Evolutionary conservation across 2,329 filamentous ascomycete species (phyloP).

Genomic region (Aspergillus luchuensis): DNA sequence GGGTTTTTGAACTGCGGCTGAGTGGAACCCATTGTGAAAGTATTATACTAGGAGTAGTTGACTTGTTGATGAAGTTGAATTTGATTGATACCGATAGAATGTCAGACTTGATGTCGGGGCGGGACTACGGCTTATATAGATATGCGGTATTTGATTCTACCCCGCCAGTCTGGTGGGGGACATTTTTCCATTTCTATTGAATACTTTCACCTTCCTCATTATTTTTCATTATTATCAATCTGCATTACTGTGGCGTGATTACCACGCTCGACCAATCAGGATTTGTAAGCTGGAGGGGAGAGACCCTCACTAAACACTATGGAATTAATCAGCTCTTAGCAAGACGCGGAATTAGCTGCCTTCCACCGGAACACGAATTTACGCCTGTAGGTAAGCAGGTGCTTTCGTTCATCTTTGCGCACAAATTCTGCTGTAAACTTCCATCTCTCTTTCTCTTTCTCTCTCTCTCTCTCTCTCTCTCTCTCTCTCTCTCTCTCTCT

Average conservation of each 20-base stretch:
- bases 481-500: too few species aligned
- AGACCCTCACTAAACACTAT: too few species aligned
- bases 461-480: too few species aligned
- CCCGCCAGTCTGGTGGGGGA: background rate
- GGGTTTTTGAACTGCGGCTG: slow-evolving; percentile 36
- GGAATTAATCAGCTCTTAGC: background rate
- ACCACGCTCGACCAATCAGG: background rate
- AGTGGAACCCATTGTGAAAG: slow-evolving; percentile 40
- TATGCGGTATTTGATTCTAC: too few species aligned
- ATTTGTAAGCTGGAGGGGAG: background rate
- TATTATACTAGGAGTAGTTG: too few species aligned
- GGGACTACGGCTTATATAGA: background rate
- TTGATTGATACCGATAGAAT: slow-evolving; percentile 5
- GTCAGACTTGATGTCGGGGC: background rate
- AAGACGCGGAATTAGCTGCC: slow-evolving; percentile 1
- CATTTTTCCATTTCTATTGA: background rate
- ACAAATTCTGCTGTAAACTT: too few species aligned
- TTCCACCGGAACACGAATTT: too few species aligned
- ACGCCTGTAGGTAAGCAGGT: too few species aligned
- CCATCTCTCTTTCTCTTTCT: too few species aligned
- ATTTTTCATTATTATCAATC: too few species aligned
- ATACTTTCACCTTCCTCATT: too few species aligned
- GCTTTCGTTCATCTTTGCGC: too few species aligned
- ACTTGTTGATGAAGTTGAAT: slow-evolving; percentile 16
- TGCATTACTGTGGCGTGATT: background rate